These are phyloP conservation scores for Rubia tinctorum DNA, from an alignment of 305 asterid species.

Conservation along the genomic window DNA sequence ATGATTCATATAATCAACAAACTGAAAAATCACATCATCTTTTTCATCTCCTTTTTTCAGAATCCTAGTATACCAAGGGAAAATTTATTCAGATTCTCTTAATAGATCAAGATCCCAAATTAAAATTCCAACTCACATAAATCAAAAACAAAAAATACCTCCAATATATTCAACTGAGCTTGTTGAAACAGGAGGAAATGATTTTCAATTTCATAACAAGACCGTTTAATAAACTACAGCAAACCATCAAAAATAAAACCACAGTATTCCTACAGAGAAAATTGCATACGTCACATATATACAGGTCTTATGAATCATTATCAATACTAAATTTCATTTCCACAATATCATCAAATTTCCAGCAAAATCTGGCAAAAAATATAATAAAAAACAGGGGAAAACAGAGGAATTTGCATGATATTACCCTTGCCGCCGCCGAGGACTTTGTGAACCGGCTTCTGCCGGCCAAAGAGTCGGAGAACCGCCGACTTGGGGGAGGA, in stretches of 20 bases:
- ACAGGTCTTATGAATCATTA: no score
- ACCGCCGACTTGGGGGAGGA: slow-evolving; percentile 13
- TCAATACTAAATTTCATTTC: no score
- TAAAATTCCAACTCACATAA: neutral
- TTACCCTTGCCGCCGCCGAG: slow-evolving; percentile 90
- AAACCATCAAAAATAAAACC: neutral
- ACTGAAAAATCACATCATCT: neutral
- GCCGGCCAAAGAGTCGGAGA: slow-evolving; percentile 58
- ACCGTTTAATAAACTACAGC: neutral
- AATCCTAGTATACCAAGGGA: neutral
- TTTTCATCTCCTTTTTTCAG: neutral
- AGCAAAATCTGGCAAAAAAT: neutral
- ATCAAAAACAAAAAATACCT: neutral
- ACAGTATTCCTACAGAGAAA: slow-evolving; percentile 38
- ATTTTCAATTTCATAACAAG: neutral
- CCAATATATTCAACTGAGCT: neutral
- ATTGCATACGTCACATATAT: neutral
- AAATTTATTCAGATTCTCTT: neutral
- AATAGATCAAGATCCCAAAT: neutral
- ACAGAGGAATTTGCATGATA: slow-evolving; percentile 13
- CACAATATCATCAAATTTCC: neutral
- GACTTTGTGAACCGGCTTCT: slow-evolving; percentile 72
- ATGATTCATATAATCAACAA: neutral
- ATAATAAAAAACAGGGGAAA: neutral
- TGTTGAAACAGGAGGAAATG: neutral